Conservation (phyloP, 148 eudicot species). For the Fagopyrum homotropicum region DNA sequence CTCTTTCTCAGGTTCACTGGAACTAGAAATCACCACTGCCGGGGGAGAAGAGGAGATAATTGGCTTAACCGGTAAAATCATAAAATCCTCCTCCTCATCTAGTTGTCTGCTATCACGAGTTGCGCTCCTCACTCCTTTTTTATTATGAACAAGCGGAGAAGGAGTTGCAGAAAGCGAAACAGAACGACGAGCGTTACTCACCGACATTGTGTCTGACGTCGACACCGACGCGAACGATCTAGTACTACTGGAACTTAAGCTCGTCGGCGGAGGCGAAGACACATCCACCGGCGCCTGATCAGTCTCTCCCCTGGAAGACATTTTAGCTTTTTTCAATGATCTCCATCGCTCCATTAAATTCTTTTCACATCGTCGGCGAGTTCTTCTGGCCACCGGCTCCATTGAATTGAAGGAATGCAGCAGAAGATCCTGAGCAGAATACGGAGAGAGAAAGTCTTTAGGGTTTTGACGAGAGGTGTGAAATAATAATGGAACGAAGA, state of each 20-base stretch:
- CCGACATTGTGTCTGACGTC: not conserved
- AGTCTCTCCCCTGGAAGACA: not conserved
- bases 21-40: not conserved
- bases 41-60: not conserved
- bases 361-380: not conserved
- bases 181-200: not conserved
- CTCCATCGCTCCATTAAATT: not conserved
- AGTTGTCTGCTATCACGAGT: not conserved
- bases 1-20: not conserved
- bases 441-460: no score
- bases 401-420: not conserved
- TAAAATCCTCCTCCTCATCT: not conserved
- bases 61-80: not conserved
- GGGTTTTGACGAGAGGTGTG: no score
- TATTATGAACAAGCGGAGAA: not conserved
- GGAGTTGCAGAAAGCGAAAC: not conserved
- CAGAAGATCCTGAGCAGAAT: no score
- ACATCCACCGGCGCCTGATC: not conserved
- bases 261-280: not conserved
- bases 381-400: not conserved
- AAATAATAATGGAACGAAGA: no score
- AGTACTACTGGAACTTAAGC: not conserved
- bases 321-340: not conserved
- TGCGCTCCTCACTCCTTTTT: not conserved
- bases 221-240: not conserved